Evolutionary conservation across 352 stramenopile genomes (phyloP).

Genomic region (Phytopythium cucurbitacearum): DNA sequence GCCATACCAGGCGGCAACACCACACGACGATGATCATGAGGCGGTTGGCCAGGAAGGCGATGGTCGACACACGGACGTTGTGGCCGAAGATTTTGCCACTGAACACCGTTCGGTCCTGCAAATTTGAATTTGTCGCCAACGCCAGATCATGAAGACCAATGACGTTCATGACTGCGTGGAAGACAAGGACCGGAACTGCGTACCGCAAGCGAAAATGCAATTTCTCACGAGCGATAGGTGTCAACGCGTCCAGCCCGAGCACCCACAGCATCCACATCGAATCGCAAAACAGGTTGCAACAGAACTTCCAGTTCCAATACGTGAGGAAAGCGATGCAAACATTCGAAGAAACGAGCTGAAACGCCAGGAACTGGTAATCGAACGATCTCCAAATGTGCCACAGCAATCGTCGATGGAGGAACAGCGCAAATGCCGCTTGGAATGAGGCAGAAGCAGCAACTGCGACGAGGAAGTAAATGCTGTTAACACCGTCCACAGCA

Average conservation of each 20-base stretch:
- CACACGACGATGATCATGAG: conserved; percentile 1
- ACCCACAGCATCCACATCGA: conserved; percentile 2
- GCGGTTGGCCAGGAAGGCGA: conserved; percentile 2
- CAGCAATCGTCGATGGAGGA: conserved; percentile 1
- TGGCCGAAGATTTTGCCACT: not conserved
- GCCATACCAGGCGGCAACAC: conserved; percentile 1
- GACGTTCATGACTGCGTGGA: not conserved
- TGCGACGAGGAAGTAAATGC: not conserved
- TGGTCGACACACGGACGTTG: not conserved
- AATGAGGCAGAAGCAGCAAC: not conserved
- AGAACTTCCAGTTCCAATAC: not conserved
- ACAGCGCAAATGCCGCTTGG: not conserved
- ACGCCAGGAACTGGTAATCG: conserved; percentile 3
- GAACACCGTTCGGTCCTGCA: conserved; percentile 2
- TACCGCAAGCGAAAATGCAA: conserved; percentile 1
- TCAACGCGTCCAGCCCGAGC: conserved; percentile 1
- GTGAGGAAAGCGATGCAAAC: not conserved
- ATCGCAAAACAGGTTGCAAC: not conserved
- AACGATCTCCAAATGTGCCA: conserved; percentile 3
- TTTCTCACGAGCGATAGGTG: not conserved
- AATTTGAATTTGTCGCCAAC: not conserved
- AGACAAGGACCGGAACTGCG: conserved; percentile 1
- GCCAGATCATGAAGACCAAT: not conserved
- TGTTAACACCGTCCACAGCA: too few species aligned
- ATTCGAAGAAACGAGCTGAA: not conserved